Evolutionary conservation across 768 basidiomycete genomes (phyloP), one percentile per base, ranked within the genome.

Genomic region (Holtermannia corniformis): DNA sequence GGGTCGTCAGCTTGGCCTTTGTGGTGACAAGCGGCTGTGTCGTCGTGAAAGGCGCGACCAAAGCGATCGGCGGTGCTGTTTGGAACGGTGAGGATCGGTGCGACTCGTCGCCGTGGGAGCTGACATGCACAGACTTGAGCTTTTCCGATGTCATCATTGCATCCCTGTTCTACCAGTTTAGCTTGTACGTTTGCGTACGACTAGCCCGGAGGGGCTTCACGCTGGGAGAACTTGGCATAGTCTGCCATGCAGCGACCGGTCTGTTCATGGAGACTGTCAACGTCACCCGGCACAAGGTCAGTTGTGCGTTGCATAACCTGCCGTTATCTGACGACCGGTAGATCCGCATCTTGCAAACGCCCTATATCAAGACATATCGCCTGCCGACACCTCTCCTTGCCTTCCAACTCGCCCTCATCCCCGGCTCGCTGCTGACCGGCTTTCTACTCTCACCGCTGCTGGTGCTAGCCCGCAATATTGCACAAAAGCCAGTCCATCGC

Each of bases 131-230:
- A 93, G 91, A 88, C 72, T 75, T 92, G 65, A 84, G 79, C 55
- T 77, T 79, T 56, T 81, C 86, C 51, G 92, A 96, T 62, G 77
- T 87, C 51, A 73, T 79, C 13, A 74, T 85, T 21, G 79, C 80
- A 28, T 82, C 88, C 1, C 65, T 86, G 41, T 89, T 92, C 74
- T 95, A 85, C 70, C 95, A 96, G 68, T 85, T 91, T 65, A 82
- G 88, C 47, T 76, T 97, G 44, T 99, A 97, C 71, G 77, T 86
- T 44, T 86, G 86, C 41, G 78, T 95, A 41, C 81, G 95, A 21
- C 78, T 99, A 42, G 92, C 91, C 3, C 86, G 95, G 62, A 81
- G 86, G n/a, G 87, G 87, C 11, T 92, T 97, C 73, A 97, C 92
- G 0, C 79, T 99, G 1, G 95, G 95, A 26, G 95, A 99, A 70